Conservation (phyloP, 345 rosid species). For the Moricandia moricandioides region DNA sequence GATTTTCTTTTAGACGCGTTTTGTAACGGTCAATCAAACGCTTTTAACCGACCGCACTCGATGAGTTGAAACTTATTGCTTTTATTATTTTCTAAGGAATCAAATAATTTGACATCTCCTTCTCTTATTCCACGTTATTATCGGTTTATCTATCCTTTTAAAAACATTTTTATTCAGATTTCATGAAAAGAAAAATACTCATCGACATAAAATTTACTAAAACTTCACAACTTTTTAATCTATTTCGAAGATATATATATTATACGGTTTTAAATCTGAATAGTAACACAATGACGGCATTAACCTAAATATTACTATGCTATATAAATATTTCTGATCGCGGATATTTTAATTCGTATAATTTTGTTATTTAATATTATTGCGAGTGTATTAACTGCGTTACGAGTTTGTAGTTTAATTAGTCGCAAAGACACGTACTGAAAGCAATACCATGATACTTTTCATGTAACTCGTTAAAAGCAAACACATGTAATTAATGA, state of each 20-base stretch:
- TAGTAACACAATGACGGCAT: background rate
- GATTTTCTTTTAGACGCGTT: slow-evolving; percentile 33
- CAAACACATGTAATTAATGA: slow-evolving; percentile 6
- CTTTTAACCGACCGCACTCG: slow-evolving; percentile 38
- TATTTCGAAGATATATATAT: no score
- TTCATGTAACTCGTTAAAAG: background rate
- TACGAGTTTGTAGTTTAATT: background rate
- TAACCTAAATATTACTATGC: background rate
- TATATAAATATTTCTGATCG: background rate
- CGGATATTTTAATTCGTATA: no score
- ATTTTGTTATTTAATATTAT: background rate
- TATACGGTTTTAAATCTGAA: no score
- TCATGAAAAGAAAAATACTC: background rate
- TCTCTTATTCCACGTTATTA: background rate
- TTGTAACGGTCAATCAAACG: slow-evolving; percentile 34
- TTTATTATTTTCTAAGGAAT: slow-evolving; percentile 3
- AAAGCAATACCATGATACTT: background rate
- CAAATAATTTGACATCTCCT: slow-evolving; percentile 7
- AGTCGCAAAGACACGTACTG: background rate
- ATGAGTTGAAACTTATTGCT: slow-evolving; percentile 9
- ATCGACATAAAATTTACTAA: no score
- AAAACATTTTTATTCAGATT: background rate
- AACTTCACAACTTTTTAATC: no score
- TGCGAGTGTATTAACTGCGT: background rate
- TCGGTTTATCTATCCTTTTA: background rate